Percentiles rank a stretch among this genome's conserved stretches.
Conservation (phyloP, 352 stramenopile species). For the Phytophthora pseudosyringae region DNA sequence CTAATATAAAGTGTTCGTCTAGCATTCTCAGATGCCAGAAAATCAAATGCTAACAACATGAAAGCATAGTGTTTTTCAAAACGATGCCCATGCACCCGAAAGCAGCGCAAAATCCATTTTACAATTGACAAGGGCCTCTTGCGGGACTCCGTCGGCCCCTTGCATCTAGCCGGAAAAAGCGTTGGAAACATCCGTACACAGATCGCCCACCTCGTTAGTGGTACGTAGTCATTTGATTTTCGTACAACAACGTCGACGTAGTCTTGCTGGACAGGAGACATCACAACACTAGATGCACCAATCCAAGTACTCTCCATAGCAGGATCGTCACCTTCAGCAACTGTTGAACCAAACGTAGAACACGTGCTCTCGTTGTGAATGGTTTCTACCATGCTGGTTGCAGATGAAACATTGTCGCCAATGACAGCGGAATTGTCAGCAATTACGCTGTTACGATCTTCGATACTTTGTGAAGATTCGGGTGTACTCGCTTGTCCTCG, state of each 20-base stretch:
- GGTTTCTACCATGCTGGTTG: not conserved
- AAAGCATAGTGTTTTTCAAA: too few species aligned
- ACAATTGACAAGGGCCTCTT: too few species aligned
- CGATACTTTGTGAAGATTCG: too few species aligned
- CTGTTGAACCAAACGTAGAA: conserved; percentile 2
- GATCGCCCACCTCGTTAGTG: not conserved
- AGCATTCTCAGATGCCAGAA: too few species aligned
- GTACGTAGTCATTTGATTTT: not conserved
- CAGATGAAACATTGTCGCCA: not conserved
- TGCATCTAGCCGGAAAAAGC: not conserved
- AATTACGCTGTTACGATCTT: too few species aligned
- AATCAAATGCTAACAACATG: too few species aligned
- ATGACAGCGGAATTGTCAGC: not conserved
- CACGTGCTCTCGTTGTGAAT: conserved; percentile 5
- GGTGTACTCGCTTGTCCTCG: too few species aligned
- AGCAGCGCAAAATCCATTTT: too few species aligned
- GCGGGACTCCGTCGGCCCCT: too few species aligned
- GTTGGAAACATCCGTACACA: not conserved
- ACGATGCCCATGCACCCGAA: too few species aligned
- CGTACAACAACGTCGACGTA: conserved; percentile 4
- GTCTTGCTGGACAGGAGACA: not conserved
- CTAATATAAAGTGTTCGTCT: too few species aligned
- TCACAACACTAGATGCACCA: conserved; percentile 3
- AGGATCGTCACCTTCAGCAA: not conserved
- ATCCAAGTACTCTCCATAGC: conserved; percentile 4